phyloP scores from a whole-genome alignment of 495 filamentous ascomycete species.

The Cercophora sp. region DNA sequence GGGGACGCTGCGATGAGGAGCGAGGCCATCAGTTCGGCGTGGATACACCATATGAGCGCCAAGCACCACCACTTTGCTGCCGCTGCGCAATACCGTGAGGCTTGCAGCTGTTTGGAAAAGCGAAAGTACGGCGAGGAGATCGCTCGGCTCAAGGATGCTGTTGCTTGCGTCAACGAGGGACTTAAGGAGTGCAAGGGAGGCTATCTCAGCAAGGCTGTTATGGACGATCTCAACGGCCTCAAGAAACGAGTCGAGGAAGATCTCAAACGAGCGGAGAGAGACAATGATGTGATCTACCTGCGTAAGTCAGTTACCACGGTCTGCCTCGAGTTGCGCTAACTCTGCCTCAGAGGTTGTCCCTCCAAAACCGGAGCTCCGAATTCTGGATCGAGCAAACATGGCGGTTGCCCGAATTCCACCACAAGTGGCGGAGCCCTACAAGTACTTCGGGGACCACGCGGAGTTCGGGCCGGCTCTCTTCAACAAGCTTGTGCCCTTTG shows the following conservation, averaged over 20 bases:
- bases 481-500: slow-evolving; percentile 88
- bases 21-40: slow-evolving; percentile 83
- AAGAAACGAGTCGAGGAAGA: slow-evolving; percentile 81
- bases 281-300: slow-evolving; percentile 93
- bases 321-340: neutral
- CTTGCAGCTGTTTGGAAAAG: slow-evolving; percentile 89
- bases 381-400: slow-evolving; percentile 85
- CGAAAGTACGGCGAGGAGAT: slow-evolving; percentile 95
- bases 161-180: slow-evolving; percentile 79
- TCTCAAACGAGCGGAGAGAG: slow-evolving; percentile 87
- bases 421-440: slow-evolving; percentile 75
- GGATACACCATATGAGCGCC: slow-evolving; percentile 97
- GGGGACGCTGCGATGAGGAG: slow-evolving; percentile 84
- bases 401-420: slow-evolving; percentile 73
- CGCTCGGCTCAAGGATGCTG: slow-evolving; percentile 74
- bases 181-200: slow-evolving; percentile 69
- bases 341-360: slow-evolving; percentile 61
- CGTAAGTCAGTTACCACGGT: slow-evolving; percentile 29
- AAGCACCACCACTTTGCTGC: slow-evolving; percentile 98
- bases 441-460: slow-evolving; percentile 72
- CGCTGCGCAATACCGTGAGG: slow-evolving; percentile 91
- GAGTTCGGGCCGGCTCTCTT: slow-evolving; percentile 83
- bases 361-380: slow-evolving; percentile 81
- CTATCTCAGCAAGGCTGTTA: slow-evolving; percentile 80
- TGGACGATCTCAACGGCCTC: slow-evolving; percentile 77